These are phyloP conservation scores for Cordyceps pruinosa DNA, from an alignment of 2,329 filamentous ascomycete species.

Conservation along the genomic window DNA sequence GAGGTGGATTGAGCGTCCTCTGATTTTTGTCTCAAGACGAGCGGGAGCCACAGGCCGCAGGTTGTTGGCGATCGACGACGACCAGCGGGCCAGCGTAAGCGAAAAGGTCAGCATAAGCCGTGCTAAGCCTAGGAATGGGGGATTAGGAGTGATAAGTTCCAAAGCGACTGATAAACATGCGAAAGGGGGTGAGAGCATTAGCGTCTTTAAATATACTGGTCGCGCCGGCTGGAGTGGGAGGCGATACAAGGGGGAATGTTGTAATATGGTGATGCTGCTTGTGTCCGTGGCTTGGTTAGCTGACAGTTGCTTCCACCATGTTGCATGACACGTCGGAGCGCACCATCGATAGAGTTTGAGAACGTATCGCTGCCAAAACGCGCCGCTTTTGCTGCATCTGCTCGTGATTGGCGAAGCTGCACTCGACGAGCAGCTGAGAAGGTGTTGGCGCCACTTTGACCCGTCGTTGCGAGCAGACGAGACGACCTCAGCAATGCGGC, in stretches of 20 bases:
- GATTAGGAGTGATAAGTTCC: not conserved
- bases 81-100: slow-evolving; percentile 5
- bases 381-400: not conserved
- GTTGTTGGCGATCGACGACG: slow-evolving; percentile 3
- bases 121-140: slow-evolving; percentile 5
- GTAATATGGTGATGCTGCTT: not conserved
- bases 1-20: not conserved
- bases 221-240: not conserved
- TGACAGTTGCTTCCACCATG: slow-evolving; percentile 5
- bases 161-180: not conserved
- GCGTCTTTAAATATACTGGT: not conserved
- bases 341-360: not conserved
- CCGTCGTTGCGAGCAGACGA: not conserved
- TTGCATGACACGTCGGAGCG: slow-evolving; percentile 2
- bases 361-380: too few species aligned
- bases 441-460: not conserved
- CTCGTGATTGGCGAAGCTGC: not conserved
- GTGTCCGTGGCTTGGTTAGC: not conserved
- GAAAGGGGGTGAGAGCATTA: not conserved
- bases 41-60: not conserved
- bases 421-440: not conserved
- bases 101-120: slow-evolving; percentile 9
- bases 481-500: not conserved
- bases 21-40: not conserved
- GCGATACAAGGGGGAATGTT: not conserved